Conservation (phyloP, 2,329 filamentous ascomycete species). For the Colletotrichum trifolii region DNA sequence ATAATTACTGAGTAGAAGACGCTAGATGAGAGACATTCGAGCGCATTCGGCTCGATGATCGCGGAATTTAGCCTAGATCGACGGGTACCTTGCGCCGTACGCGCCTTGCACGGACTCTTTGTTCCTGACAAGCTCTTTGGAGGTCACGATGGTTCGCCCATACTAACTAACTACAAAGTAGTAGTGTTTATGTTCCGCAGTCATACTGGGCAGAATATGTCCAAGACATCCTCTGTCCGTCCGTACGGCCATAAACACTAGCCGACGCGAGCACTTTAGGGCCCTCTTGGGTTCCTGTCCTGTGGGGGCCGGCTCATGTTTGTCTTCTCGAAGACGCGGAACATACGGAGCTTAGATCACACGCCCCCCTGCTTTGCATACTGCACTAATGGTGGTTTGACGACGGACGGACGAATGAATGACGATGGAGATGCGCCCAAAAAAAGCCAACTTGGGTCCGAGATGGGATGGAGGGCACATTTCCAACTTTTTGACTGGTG, state of each 20-base stretch:
- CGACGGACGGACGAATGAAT: slow-evolving; percentile 3
- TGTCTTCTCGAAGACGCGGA: neutral
- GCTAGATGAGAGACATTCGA: slow-evolving; percentile 3
- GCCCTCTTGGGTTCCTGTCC: slow-evolving; percentile 13
- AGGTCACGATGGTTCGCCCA: too few relatives aligned
- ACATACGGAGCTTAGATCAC: neutral
- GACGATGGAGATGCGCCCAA: neutral
- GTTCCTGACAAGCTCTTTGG: neutral
- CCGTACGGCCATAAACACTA: neutral
- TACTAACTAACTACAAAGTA: too few relatives aligned
- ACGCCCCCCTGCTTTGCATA: slow-evolving; percentile 1
- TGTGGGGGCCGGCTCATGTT: neutral
- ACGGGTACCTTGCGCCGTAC: slow-evolving; percentile 7
- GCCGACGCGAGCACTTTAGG: slow-evolving; percentile 25
- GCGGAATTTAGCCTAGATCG: slow-evolving; percentile 19
- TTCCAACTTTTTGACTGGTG: slow-evolving; percentile 11
- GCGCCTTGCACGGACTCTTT: slow-evolving; percentile 26
- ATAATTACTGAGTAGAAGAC: slow-evolving; percentile 1
- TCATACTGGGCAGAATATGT: too few relatives aligned
- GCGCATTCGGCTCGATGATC: slow-evolving; percentile 13
- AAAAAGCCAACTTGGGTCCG: slow-evolving; percentile 5
- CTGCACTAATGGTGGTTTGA: neutral
- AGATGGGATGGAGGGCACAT: slow-evolving; percentile 3
- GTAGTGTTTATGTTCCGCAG: too few relatives aligned
- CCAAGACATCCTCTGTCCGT: too few relatives aligned